Conservation (phyloP, 305 asterid species). For the Fraxinus sp. region DNA sequence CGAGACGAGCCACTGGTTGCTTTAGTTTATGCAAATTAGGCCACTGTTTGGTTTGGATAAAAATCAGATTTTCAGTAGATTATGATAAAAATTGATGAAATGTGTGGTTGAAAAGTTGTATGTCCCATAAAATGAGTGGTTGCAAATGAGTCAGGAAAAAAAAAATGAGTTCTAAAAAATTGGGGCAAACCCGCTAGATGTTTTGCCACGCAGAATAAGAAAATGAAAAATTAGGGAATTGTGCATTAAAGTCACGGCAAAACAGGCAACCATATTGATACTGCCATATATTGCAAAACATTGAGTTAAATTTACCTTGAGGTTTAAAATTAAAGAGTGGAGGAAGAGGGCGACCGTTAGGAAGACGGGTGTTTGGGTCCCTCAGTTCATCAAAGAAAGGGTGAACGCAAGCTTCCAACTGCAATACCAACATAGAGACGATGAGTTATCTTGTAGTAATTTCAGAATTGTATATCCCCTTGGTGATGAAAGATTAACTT, state of each 20-base stretch:
- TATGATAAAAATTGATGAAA: background rate
- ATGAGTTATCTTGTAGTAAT: background rate
- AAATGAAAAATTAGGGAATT: background rate
- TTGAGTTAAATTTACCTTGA: conserved; percentile 51
- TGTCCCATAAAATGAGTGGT: background rate
- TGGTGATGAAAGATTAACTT: conserved; percentile 38
- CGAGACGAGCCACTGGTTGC: background rate
- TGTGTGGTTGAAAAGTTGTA: background rate
- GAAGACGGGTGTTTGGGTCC: conserved; percentile 81
- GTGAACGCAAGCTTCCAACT: conserved; percentile 98
- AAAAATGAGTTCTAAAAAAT: background rate
- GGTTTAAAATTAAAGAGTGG: conserved; percentile 91
- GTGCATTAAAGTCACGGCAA: background rate
- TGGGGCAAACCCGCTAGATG: background rate
- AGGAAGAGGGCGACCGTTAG: conserved; percentile 97
- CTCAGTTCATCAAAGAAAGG: conserved; percentile 94
- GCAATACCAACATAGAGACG: conserved; percentile 28
- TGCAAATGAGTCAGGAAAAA: background rate
- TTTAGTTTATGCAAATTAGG: background rate
- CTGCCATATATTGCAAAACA: background rate
- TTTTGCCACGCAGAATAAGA: background rate
- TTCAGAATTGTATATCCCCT: conserved; percentile 19
- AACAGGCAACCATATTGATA: conserved; percentile 1
- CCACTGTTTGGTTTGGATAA: background rate
- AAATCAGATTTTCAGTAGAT: background rate